Conservation (phyloP, 2,329 filamentous ascomycete species). For the Epichloe amarillans region DNA sequence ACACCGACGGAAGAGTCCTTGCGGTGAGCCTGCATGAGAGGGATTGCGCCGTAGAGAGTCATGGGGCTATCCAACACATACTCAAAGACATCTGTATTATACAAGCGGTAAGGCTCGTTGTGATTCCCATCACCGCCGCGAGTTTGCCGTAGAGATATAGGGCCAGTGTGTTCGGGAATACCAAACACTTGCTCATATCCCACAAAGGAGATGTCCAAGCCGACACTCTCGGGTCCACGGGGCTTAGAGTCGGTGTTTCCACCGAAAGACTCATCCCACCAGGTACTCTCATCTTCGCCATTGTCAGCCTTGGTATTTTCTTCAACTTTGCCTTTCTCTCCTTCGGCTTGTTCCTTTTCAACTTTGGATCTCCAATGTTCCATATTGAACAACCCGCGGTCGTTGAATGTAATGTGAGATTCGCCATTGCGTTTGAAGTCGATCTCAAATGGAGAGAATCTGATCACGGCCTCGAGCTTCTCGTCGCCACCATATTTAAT, state of each 20-base stretch:
- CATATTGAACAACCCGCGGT: constrained; percentile 78
- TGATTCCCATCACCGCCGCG: constrained; percentile 78
- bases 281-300: constrained; percentile 70
- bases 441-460: constrained; percentile 68
- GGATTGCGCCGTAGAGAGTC: constrained; percentile 95
- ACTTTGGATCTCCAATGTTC: constrained; percentile 92
- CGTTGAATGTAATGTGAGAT: constrained; percentile 78
- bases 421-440: constrained; percentile 76
- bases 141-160: constrained; percentile 79
- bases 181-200: constrained; percentile 89
- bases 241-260: constrained; percentile 93
- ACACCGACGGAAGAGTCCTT: constrained; percentile 89
- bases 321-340: constrained; percentile 37
- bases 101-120: constrained; percentile 80
- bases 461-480: constrained; percentile 71
- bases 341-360: constrained; percentile 52
- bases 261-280: constrained; percentile 96
- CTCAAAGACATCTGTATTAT: constrained; percentile 96
- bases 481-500: constrained; percentile 67
- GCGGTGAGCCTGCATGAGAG: constrained; percentile 93
- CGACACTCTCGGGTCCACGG: constrained; percentile 85
- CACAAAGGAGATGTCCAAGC: constrained; percentile 80
- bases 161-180: constrained; percentile 83
- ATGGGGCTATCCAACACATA: constrained; percentile 95
- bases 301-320: constrained; percentile 30